Percentiles rank a stretch among this genome's conserved stretches.
Conservation (phyloP, 345 rosid species). For the Aquilaria malaccensis region DNA sequence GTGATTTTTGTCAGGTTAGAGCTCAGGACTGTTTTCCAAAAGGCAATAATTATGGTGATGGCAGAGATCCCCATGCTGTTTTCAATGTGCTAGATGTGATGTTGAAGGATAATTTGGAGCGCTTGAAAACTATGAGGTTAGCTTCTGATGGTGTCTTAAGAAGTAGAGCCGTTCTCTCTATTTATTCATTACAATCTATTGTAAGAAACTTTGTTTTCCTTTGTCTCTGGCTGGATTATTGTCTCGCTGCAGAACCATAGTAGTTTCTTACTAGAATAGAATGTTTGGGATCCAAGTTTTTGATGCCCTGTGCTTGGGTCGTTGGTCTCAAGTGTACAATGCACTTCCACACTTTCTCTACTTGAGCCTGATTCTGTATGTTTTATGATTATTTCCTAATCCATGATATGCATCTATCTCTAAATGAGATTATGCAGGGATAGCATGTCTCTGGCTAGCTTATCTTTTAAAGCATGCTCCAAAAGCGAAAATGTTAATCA, state of each 20-base stretch:
- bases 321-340: not conserved
- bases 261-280: not conserved
- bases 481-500: constrained; percentile 23
- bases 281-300: not conserved
- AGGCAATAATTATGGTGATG: constrained; percentile 20
- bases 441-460: constrained; percentile 25
- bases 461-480: constrained; percentile 10
- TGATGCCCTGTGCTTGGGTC: not conserved
- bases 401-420: constrained; percentile 3
- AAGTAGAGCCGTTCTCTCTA: not conserved
- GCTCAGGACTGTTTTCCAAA: constrained; percentile 29
- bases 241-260: not conserved
- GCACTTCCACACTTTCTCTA: not conserved
- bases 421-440: constrained; percentile 39
- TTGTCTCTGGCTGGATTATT: too few species aligned
- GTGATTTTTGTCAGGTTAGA: constrained; percentile 13
- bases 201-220: too few species aligned
- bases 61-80: constrained; percentile 36
- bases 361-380: not conserved
- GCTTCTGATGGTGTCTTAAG: constrained; percentile 6
- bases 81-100: constrained; percentile 50
- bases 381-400: constrained; percentile 3
- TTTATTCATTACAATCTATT: not conserved
- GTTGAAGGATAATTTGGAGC: constrained; percentile 59
- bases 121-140: constrained; percentile 57